phyloP scores from a whole-genome alignment of 306 rosid species.

The Phaseolus lunatus region DNA sequence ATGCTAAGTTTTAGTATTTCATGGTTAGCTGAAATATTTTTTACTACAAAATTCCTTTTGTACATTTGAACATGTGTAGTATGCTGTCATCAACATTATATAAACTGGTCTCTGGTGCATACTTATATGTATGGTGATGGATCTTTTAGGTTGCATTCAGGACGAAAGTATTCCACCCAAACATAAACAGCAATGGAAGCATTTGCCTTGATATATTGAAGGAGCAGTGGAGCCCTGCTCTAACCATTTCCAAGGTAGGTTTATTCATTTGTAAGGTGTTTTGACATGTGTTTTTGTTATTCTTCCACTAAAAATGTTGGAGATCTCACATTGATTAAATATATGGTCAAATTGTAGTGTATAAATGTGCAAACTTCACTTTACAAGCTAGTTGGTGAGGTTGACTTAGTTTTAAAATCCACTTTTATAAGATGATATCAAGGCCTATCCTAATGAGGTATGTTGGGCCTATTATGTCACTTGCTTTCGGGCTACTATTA shows the following conservation, averaged over 20 bases:
- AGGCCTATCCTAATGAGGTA: no score
- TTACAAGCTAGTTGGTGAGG: no score
- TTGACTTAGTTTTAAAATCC: no score
- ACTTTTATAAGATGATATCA: no score
- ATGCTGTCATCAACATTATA: not conserved
- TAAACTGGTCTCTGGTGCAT: not conserved
- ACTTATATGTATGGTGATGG: conserved; percentile 27
- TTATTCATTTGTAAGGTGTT: not conserved
- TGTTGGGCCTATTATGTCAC: no score
- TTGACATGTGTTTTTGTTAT: no score
- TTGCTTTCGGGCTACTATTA: no score
- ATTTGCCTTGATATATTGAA: conserved; percentile 91
- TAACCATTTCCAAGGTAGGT: conserved; percentile 90
- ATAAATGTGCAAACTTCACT: no score
- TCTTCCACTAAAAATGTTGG: no score
- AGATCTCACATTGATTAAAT: no score
- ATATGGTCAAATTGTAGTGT: no score
- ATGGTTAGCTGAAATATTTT: not conserved
- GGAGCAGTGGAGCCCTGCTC: conserved; percentile 97
- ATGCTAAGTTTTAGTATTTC: no score
- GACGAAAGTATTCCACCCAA: conserved; percentile 94
- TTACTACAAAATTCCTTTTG: not conserved
- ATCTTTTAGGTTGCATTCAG: conserved; percentile 86
- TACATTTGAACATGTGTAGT: not conserved
- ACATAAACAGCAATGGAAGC: conserved; percentile 84